A percentile compares a stretch with the other conserved stretches of the same genome.
Evolutionary conservation across 352 stramenopile species (phyloP).

Genomic region (Thalassiosira mediterranea): DNA sequence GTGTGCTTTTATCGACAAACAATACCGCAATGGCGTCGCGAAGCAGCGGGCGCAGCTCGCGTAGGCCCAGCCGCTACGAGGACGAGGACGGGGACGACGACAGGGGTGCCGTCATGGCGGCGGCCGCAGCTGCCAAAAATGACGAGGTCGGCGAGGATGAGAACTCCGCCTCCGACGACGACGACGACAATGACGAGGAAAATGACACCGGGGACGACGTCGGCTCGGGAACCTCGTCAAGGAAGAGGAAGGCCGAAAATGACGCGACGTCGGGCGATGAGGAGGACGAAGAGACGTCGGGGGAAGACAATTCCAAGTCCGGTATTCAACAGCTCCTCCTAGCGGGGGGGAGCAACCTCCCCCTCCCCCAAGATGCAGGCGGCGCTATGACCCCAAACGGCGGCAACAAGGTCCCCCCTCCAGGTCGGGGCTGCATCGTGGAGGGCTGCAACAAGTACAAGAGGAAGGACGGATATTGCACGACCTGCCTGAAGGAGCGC

Average conservation of each 20-base stretch:
- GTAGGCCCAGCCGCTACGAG: background rate
- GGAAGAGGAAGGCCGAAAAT: background rate
- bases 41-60: too few relatives aligned
- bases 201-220: background rate
- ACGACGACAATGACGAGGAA: background rate
- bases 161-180: background rate
- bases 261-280: background rate
- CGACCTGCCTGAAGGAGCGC: slow-evolving; percentile 9
- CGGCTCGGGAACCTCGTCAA: background rate
- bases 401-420: too few relatives aligned
- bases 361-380: slow-evolving; percentile 6
- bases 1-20: too few relatives aligned
- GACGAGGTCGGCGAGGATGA: background rate
- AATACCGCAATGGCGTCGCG: too few relatives aligned
- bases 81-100: background rate
- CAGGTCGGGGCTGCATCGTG: slow-evolving; percentile 13
- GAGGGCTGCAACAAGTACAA: slow-evolving; percentile 20
- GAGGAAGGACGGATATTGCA: slow-evolving; percentile 21
- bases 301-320: background rate
- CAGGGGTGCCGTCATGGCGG: background rate
- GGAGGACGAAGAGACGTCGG: background rate
- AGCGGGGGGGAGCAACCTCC: background rate
- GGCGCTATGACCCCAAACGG: too few relatives aligned
- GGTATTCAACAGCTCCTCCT: background rate
- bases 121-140: background rate